These are phyloP conservation scores for Plasmodium fragile DNA, from an alignment of 169 alveolate species.

Conservation along the genomic window DNA sequence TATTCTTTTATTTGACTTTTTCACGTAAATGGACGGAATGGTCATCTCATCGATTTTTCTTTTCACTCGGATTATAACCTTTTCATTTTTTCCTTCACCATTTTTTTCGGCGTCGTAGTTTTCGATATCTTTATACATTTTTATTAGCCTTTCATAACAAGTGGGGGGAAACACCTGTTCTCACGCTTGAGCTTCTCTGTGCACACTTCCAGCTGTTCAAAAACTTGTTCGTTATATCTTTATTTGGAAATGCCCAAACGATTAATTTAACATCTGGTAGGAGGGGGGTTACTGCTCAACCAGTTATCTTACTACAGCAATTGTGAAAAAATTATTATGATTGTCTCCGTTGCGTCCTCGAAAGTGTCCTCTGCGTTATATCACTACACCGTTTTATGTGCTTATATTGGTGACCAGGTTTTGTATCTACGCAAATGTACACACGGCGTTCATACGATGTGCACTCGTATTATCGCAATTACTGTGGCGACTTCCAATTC, in stretches of 20 bases:
- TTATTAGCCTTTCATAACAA: not conserved
- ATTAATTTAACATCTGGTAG: not conserved
- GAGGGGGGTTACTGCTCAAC: not conserved
- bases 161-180: not conserved
- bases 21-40: constrained; percentile 64
- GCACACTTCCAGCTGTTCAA: not conserved
- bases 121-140: constrained; percentile 54
- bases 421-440: not conserved
- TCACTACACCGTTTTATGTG: not conserved
- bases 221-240: not conserved
- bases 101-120: not conserved
- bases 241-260: not conserved
- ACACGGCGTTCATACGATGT: not conserved
- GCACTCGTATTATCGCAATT: not conserved
- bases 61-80: constrained; percentile 68
- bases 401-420: not conserved
- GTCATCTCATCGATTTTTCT: constrained; percentile 69
- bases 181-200: not conserved
- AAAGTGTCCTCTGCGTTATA: not conserved
- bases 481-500: not conserved
- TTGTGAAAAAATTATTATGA: not conserved
- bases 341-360: not conserved
- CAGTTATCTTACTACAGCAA: not conserved
- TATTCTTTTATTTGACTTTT: constrained; percentile 63
- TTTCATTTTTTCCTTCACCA: constrained; percentile 18